Evolutionary conservation across 768 basidiomycete genomes (phyloP).

Genomic region (Kwoniella pini): DNA sequence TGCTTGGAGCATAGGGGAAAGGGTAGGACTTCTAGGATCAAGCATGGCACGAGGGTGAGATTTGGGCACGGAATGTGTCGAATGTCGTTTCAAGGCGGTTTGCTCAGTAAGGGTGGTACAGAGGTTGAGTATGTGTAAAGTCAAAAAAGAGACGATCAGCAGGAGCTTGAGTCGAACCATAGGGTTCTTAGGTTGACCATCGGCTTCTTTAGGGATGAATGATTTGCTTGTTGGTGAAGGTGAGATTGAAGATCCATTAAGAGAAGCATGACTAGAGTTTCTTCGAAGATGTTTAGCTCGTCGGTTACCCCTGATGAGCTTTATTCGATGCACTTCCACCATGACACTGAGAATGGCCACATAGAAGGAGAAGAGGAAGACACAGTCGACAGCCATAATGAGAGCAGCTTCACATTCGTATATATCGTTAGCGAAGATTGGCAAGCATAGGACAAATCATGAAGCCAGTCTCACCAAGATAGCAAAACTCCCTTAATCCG

Average conservation of each 20-base stretch:
- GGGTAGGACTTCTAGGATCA: slow-evolving; percentile 67
- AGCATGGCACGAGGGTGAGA: slow-evolving; percentile 55
- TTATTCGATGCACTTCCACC: slow-evolving; percentile 71
- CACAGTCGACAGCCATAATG: slow-evolving; percentile 80
- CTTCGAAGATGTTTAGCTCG: slow-evolving; percentile 44
- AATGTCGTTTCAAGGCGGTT: slow-evolving; percentile 61
- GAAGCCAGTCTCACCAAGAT: slow-evolving; percentile 58
- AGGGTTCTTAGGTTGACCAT: slow-evolving; percentile 67
- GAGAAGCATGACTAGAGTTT: slow-evolving; percentile 43
- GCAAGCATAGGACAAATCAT: background rate
- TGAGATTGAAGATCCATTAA: slow-evolving; percentile 37
- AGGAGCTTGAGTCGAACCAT: slow-evolving; percentile 85
- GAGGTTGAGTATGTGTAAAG: slow-evolving; percentile 87
- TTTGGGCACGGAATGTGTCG: slow-evolving; percentile 47
- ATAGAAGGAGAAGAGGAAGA: slow-evolving; percentile 86
- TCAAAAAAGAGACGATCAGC: slow-evolving; percentile 86
- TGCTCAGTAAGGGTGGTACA: slow-evolving; percentile 81
- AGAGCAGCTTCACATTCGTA: slow-evolving; percentile 73
- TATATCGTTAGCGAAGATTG: background rate
- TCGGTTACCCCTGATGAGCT: slow-evolving; percentile 56
- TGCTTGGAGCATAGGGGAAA: slow-evolving; percentile 64
- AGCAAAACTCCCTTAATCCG: slow-evolving; percentile 90
- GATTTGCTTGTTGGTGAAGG: slow-evolving; percentile 14
- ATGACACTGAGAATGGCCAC: slow-evolving; percentile 86
- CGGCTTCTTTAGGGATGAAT: slow-evolving; percentile 42